Base-by-base conservation (phyloP, 768 basidiomycete species). In the Hirschioporus abietinus region DNA sequence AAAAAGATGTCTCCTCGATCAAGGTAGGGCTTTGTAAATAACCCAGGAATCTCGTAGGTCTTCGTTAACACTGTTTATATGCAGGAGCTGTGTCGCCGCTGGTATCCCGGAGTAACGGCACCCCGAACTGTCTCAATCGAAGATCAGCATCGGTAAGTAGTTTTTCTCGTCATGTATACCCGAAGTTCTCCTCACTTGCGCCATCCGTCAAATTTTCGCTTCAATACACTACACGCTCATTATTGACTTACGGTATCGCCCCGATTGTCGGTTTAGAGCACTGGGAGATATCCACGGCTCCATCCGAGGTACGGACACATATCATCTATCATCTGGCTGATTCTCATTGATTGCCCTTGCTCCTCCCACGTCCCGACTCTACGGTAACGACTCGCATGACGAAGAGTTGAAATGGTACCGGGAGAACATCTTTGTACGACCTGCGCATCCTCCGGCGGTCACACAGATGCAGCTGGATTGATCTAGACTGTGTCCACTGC, bases 1-100 rank as follows among this genome's bases (percentile, higher is more conserved):
- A n/a, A n/a, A 30, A 66, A 93, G 92, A 94, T 68, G 93, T 94
- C 42, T 93, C 92, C 59, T 90, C 93, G 0, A 82, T 94, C 68
- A 93, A 93, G 80, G 92, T 87, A 61, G 68, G 67, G 24, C 34
- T 25, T 36, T 36, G 58, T 1, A 3, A 67, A 12, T 15, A 15
- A 15, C 2, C 12, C 1, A 52, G 12, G 12, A 2, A 20, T 23
- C 42, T 0, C n/a, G 4, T 60, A 35, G 15, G 18, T 18, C 60
- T 1, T 65, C 36, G 58, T 62, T 63, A n/a, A 36, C 17, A 24
- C 12, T 27, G 26, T 15, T 58, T 67, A 1, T 67, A n/a, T n/a
- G n/a, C n/a, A 93, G 92, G 92, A 93, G 74, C 71, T 93, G 25
- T 83, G 82, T 1, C 84, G 89, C 17, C 83, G 91, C 68, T 93